These are phyloP conservation scores for Austroboletus eburneus DNA, from an alignment of 768 basidiomycete genomes.

Conservation along the genomic window DNA sequence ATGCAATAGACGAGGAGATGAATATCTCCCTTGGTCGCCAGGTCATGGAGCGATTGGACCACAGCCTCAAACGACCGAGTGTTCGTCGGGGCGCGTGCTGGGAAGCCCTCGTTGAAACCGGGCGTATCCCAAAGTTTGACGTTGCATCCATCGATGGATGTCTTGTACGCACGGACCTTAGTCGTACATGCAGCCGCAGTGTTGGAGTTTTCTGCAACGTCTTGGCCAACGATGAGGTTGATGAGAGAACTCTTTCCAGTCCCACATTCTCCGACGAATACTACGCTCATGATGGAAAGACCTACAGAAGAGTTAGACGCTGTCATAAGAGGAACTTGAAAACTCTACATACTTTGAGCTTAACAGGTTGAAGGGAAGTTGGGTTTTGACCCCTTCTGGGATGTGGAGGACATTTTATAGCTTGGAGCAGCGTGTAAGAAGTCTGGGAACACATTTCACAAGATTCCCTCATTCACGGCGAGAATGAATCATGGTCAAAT, in stretches of 20 bases:
- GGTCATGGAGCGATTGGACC: constrained; percentile 5
- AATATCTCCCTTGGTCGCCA: constrained; percentile 6
- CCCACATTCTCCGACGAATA: constrained; percentile 23
- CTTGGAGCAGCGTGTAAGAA: not conserved
- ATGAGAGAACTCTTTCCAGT: constrained; percentile 25
- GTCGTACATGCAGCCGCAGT: constrained; percentile 20
- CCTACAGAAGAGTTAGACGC: constrained; percentile 5
- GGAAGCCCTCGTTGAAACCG: constrained; percentile 15
- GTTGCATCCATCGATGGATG: constrained; percentile 10
- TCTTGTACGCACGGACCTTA: constrained; percentile 5
- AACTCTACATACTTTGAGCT: not conserved
- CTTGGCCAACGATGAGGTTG: constrained; percentile 14
- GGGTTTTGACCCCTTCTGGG: not conserved
- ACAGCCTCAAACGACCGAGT: constrained; percentile 1
- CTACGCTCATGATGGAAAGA: constrained; percentile 14
- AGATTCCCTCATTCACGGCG: no score
- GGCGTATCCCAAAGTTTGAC: constrained; percentile 16
- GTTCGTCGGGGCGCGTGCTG: not conserved
- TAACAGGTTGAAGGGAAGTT: not conserved
- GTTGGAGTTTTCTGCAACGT: constrained; percentile 15
- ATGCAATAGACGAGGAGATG: constrained; percentile 23
- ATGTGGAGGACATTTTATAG: constrained; percentile 5
- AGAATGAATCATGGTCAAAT: no score
- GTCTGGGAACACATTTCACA: no score
- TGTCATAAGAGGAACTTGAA: not conserved